Base-by-base conservation (phyloP, 257 asterid genomes). In the Solanum chiquidenum region DNA sequence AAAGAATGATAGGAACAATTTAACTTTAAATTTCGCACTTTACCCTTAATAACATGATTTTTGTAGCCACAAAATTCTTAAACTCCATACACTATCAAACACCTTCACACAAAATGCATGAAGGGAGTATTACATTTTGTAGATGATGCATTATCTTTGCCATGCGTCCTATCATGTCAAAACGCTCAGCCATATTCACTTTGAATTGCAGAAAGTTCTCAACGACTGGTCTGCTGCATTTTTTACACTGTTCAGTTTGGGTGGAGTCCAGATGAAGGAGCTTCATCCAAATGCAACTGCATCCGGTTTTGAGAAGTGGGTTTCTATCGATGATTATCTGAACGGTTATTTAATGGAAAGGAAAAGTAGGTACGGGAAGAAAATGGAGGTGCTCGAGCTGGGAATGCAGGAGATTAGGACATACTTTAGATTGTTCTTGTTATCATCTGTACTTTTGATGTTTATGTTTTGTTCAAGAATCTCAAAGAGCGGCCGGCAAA, bases 391-490 rank as follows among this genome's bases (percentile, higher is more conserved):
- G 86, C 94, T 96, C 84, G 99, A 96, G 83, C 95, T 95, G 34
- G 99, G 99, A 83, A 88, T 97, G 94, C 99, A 96, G 90, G 99
- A 97, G 91, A 97, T 96, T 37, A 89, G 99, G 77, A 91, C 99
- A 18, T 97, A 97, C 87, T 97, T 95, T 92, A 92, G 99, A 85
- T 88, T 97, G 93, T 96, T 97, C 92, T 88, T 95, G 94, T 88
- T 97, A 80, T 97, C 99, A 8, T 97, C 99, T 27, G 98, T 95
- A 90, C 94, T 97, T 31, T 89, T 96, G 92, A 64, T 96, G 93
- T 97, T 95, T 93, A 95, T 97, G 99, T 97, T 97, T 85, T 97
- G 99, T 92, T 95, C 98, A 42, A 97, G 99, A 92, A 96, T 96
- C 91, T 89, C 98, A 84, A 97, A 96, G 95, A 94, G 91, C 89